A percentile compares a stretch with the other conserved stretches of the same genome.
Evolutionary conservation across 2,329 filamentous ascomycete genomes (phyloP).

Genomic region (Fusarium sp.): DNA sequence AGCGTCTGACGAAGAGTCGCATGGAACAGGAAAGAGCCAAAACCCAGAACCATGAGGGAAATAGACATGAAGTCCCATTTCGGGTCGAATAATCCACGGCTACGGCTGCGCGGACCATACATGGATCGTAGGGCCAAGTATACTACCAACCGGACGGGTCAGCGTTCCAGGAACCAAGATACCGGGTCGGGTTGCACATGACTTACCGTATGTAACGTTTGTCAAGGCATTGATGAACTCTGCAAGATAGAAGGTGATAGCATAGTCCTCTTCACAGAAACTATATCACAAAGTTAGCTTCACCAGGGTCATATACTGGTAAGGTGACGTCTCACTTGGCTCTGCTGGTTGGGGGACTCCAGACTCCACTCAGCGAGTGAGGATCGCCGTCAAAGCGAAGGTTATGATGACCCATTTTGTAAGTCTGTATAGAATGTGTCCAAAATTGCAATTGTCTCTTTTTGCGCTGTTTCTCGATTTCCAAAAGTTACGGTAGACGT

Average conservation of each 20-base stretch:
- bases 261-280: slow-evolving; percentile 62
- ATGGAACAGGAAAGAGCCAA: slow-evolving; percentile 58
- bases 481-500: neutral
- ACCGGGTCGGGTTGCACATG: slow-evolving; percentile 11
- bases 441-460: neutral
- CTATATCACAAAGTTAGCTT: slow-evolving; percentile 41
- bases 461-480: neutral
- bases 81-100: slow-evolving; percentile 47
- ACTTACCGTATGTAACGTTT: slow-evolving; percentile 57
- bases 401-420: slow-evolving; percentile 50
- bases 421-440: neutral
- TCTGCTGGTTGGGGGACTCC: slow-evolving; percentile 54
- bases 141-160: slow-evolving; percentile 46
- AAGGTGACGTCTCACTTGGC: slow-evolving; percentile 50
- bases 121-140: slow-evolving; percentile 56
- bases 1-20: slow-evolving; percentile 56
- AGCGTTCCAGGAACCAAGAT: slow-evolving; percentile 2
- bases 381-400: slow-evolving; percentile 52
- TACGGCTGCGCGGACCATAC: slow-evolving; percentile 47
- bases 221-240: slow-evolving; percentile 59
- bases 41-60: slow-evolving; percentile 55
- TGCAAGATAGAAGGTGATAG: slow-evolving; percentile 55
- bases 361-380: slow-evolving; percentile 49
- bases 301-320: neutral
- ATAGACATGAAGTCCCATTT: slow-evolving; percentile 56